Evolutionary conservation across 129 eudicot species (phyloP), one percentile per base, ranked within the genome.

Genomic region (Flaveria sonorensis): DNA sequence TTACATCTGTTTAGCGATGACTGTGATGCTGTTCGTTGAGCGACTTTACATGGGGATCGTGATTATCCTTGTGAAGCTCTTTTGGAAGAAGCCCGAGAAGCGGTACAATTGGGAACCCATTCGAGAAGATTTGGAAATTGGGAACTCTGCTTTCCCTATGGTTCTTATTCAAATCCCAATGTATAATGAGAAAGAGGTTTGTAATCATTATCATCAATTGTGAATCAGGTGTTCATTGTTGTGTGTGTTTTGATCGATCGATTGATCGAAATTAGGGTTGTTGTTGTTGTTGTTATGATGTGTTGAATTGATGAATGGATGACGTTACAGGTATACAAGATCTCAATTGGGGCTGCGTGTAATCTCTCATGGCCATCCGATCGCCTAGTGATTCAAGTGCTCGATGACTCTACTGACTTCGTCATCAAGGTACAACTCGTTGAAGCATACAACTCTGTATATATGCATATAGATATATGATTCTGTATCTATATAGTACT

Each of bases 341-440:
- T 93, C 89, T 93, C 98, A 79, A 93, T 93, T 87, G 98, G 97
- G 73, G 98, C 98, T 10, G 97, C 98, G 7, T 88, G 97, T 83
- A 90, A 90, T 46, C 96, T 93, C 10, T 88, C 98, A 50, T 93
- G 98, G 98, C 98, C 98, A 19, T 74, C 98, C 12, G 98, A 93
- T 87, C 89, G 98, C 21, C 77, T 93, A 46, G 96, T 93, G 74
- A 90, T 93, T 82, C 98, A 93, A 87, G 98, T 93, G 48, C 97
- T 93, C 10, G 98, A 93, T 87, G 98, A 93, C 74, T 93, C 98
- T 43, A 93, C 98, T 26, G 97, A 93, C 67, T 89, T 82, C 50
- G 67, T 82, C 74, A 70, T 93, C 74, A 93, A 93, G 98, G 98
- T 93, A 92, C 65, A 60, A 57, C 77, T 12, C 60, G 5, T 63